Percentiles rank a stretch among this genome's conserved stretches.
These are phyloP conservation scores for Eremothecium cymbalariae DNA, from an alignment of 1,139 yeast species.

Conservation along the genomic window DNA sequence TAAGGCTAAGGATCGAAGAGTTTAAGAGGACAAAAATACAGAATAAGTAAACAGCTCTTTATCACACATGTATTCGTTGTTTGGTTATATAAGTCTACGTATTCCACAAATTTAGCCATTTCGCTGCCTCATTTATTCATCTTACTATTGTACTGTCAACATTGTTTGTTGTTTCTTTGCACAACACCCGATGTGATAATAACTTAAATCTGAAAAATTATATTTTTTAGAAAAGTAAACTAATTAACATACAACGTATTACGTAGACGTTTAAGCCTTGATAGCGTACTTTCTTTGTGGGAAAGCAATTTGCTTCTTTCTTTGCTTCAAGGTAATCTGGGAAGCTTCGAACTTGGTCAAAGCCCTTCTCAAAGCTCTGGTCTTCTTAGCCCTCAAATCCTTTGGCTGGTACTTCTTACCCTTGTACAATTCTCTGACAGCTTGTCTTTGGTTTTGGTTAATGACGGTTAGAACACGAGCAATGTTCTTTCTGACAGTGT, in stretches of 20 bases:
- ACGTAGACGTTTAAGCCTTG: constrained; percentile 63
- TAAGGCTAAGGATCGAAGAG: constrained; percentile 51
- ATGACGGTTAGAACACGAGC: constrained; percentile 97
- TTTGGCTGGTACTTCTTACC: constrained; percentile 97
- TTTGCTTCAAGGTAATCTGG: constrained; percentile 77
- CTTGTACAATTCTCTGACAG: constrained; percentile 90
- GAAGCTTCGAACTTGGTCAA: constrained; percentile 82
- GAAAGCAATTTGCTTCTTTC: constrained; percentile 90
- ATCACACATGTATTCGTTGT: no score
- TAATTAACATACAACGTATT: constrained; percentile 11
- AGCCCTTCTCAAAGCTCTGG: constrained; percentile 99
- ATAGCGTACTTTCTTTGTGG: constrained; percentile 98
- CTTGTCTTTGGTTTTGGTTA: constrained; percentile 94
- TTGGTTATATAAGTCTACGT: no score
- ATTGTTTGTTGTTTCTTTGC: no score
- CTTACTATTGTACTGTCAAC: no score
- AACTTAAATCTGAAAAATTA: constrained; percentile 1
- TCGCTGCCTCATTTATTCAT: no score
- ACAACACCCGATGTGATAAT: neutral
- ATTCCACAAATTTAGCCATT: no score
- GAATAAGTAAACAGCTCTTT: constrained; percentile 10
- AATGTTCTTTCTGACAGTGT: constrained; percentile 95
- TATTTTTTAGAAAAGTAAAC: constrained; percentile 8
- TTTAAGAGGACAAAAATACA: constrained; percentile 42
- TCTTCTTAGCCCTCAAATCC: constrained; percentile 98